Percentiles rank a stretch among this genome's conserved stretches.
Conservation (phyloP, 352 stramenopile species). For the Elongisporangium senticosum region DNA sequence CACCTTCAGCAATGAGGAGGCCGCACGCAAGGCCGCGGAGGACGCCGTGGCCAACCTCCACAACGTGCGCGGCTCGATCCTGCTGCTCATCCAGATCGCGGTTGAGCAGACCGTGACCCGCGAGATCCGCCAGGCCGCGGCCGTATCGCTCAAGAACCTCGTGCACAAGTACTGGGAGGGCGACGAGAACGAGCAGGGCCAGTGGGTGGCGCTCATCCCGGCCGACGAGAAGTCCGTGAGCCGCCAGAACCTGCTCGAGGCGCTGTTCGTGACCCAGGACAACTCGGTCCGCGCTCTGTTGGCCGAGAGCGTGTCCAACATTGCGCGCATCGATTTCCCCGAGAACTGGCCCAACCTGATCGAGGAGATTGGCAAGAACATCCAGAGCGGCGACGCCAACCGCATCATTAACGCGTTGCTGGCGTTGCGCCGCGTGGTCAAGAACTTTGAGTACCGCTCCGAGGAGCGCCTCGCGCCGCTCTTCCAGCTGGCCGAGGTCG, state of each 20-base stretch:
- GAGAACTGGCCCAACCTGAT: conserved; percentile 90
- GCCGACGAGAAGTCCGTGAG: conserved; percentile 60
- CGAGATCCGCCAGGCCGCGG: conserved; percentile 89
- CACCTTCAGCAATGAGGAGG: conserved; percentile 78
- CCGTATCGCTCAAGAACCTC: conserved; percentile 95
- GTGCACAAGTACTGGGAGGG: conserved; percentile 93
- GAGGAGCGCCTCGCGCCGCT: conserved; percentile 89
- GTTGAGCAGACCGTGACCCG: conserved; percentile 61
- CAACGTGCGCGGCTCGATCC: conserved; percentile 63
- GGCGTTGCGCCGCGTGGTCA: conserved; percentile 94
- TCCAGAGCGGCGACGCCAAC: conserved; percentile 84
- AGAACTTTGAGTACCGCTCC: conserved; percentile 97
- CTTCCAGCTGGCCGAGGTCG: conserved; percentile 88
- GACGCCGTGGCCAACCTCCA: conserved; percentile 72
- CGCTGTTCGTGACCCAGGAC: conserved; percentile 35
- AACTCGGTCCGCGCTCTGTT: conserved; percentile 64
- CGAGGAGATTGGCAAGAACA: conserved; percentile 84
- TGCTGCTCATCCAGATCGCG: conserved; percentile 80
- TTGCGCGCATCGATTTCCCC: conserved; percentile 95
- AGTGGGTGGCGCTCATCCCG: conserved; percentile 61
- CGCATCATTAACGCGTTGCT: conserved; percentile 90
- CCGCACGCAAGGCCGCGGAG: conserved; percentile 66
- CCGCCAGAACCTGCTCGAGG: conserved; percentile 73
- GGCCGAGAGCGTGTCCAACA: conserved; percentile 92
- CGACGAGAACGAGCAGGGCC: conserved; percentile 59